A percentile compares a stretch with the other conserved stretches of the same genome.
Conservation (phyloP, 1,284 basidiomycete species). For the Apiotrichum domesticum region DNA sequence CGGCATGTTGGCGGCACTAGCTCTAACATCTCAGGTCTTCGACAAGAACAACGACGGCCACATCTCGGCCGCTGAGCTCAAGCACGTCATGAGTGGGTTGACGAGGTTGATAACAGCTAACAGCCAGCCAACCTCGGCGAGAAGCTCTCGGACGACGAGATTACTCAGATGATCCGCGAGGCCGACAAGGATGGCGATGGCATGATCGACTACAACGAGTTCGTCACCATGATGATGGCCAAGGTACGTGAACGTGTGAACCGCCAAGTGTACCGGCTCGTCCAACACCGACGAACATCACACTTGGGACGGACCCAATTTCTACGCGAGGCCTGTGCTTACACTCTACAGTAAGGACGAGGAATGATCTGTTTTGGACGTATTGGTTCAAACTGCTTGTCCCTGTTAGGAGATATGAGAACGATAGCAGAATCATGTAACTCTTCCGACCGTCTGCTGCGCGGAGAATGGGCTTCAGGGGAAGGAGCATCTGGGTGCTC, state of each 20-base stretch:
- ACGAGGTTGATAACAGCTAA: background rate
- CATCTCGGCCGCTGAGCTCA: slow-evolving; percentile 63
- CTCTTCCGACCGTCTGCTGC: background rate
- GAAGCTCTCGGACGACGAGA: slow-evolving; percentile 85
- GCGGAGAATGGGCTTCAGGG: background rate
- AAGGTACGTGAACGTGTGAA: slow-evolving; percentile 19
- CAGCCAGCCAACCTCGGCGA: slow-evolving; percentile 60
- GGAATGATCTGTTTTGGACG: background rate
- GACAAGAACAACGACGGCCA: slow-evolving; percentile 62
- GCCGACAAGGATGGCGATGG: slow-evolving; percentile 76
- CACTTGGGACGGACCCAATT: background rate
- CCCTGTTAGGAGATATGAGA: background rate
- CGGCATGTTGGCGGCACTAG: background rate
- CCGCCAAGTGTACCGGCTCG: too few relatives aligned
- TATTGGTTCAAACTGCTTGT: too few relatives aligned
- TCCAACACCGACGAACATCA: too few relatives aligned
- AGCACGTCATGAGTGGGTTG: slow-evolving; percentile 84
- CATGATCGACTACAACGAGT: slow-evolving; percentile 50
- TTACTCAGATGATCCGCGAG: slow-evolving; percentile 98
- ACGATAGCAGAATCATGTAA: slow-evolving; percentile 5
- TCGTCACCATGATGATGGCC: slow-evolving; percentile 53
- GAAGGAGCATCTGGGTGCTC: background rate
- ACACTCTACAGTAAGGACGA: background rate
- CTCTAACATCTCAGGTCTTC: slow-evolving; percentile 48
- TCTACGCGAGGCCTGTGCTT: background rate